Evolutionary conservation across 1,139 yeast genomes (phyloP).

Genomic region (Hyphopichia buzzinii): DNA sequence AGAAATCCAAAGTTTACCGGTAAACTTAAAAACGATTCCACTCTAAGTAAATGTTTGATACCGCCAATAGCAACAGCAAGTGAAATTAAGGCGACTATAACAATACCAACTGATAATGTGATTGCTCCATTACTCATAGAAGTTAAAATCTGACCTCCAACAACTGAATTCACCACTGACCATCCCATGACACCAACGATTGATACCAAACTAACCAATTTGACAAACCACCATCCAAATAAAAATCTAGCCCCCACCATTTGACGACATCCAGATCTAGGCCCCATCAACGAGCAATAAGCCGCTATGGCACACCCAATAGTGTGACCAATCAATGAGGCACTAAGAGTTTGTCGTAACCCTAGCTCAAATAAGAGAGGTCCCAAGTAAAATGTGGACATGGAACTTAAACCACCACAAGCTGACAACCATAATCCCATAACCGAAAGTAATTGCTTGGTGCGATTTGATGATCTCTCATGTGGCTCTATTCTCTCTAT

Average conservation of each 20-base stretch:
- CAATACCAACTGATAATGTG: conserved; percentile 30
- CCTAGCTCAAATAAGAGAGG: conserved; percentile 29
- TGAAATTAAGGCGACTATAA: conserved; percentile 27
- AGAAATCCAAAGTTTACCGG: conserved; percentile 21
- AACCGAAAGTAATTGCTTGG: conserved; percentile 16
- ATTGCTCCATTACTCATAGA: conserved; percentile 23
- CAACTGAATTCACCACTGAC: conserved; percentile 40
- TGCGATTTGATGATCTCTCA: conserved; percentile 17
- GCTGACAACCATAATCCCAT: conserved; percentile 38
- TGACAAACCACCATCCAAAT: conserved; percentile 41
- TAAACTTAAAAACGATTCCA: conserved; percentile 20
- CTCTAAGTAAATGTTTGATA: conserved; percentile 21
- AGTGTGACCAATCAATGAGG: conserved; percentile 30
- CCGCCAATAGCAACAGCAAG: conserved; percentile 35
- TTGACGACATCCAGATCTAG: conserved; percentile 41
- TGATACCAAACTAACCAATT: conserved; percentile 31
- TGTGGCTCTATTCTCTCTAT: conserved; percentile 28
- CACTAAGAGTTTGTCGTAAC: conserved; percentile 25
- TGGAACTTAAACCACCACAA: conserved; percentile 40
- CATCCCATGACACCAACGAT: conserved; percentile 41
- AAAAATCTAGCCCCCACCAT: conserved; percentile 40
- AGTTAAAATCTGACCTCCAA: conserved; percentile 36
- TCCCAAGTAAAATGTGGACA: conserved; percentile 39
- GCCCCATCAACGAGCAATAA: conserved; percentile 40
- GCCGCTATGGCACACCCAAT: conserved; percentile 42